Percentiles rank a stretch among this genome's conserved stretches.
phyloP scores from a whole-genome alignment of 495 filamentous ascomycete genomes.

The Aspergillus panamensis region DNA sequence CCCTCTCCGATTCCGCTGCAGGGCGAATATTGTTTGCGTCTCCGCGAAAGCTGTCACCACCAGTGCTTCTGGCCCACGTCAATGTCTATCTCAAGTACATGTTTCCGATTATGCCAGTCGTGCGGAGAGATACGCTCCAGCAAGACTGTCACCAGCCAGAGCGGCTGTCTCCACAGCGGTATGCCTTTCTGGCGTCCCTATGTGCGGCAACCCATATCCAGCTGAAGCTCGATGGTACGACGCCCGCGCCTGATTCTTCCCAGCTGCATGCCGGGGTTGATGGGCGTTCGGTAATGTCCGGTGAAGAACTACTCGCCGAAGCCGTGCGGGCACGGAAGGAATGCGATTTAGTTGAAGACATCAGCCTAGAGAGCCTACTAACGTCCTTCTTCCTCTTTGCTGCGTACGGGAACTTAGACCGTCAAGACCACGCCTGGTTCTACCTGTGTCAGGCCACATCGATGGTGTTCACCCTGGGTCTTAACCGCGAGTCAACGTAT shows the following conservation, averaged over 20 bases:
- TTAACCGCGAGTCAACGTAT: conserved; percentile 57
- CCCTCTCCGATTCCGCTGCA: conserved; percentile 29
- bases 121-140: conserved; percentile 65
- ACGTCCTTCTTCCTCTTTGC: conserved; percentile 82
- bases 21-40: conserved; percentile 18
- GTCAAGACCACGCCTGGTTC: conserved; percentile 54
- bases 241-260: conserved; percentile 49
- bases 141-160: conserved; percentile 60
- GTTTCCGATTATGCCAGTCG: conserved; percentile 79
- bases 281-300: conserved; percentile 40
- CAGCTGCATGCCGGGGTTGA: conserved; percentile 52
- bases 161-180: conserved; percentile 59
- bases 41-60: conserved; percentile 31
- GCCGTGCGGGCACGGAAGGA: conserved; percentile 69
- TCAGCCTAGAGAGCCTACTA: conserved; percentile 60
- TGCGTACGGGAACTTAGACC: conserved; percentile 64
- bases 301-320: conserved; percentile 63
- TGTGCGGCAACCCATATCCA: conserved; percentile 87
- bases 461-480: conserved; percentile 54
- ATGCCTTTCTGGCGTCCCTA: conserved; percentile 73
- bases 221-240: conserved; percentile 55
- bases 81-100: conserved; percentile 56
- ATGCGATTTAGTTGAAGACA: conserved; percentile 65
- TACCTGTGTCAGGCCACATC: conserved; percentile 62
- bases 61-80: conserved; percentile 41